These are phyloP conservation scores for Leptographium galeiforme DNA, from an alignment of 2,329 filamentous ascomycete genomes.

Conservation along the genomic window DNA sequence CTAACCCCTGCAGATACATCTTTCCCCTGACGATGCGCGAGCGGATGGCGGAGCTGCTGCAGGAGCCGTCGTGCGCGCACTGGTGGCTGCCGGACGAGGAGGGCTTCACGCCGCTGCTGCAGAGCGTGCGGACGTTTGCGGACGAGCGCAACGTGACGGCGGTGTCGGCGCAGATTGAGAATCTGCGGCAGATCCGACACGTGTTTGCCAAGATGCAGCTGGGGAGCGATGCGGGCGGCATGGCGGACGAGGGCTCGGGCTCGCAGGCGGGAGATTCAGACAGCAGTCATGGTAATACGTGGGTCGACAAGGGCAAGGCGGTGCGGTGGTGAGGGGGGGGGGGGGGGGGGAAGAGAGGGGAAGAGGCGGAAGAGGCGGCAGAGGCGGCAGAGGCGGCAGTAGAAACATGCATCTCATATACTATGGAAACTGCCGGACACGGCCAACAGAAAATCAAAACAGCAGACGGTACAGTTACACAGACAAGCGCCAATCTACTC, in stretches of 20 bases:
- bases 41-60: constrained; percentile 65
- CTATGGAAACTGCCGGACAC: too few relatives aligned
- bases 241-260: neutral
- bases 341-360: neutral
- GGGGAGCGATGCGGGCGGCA: constrained; percentile 1
- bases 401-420: neutral
- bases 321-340: neutral
- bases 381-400: neutral
- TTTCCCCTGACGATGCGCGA: constrained; percentile 61
- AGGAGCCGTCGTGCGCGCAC: constrained; percentile 52
- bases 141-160: constrained; percentile 57
- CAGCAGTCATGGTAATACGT: neutral
- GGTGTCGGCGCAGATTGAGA: constrained; percentile 44
- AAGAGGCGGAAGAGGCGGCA: neutral
- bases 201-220: constrained; percentile 55
- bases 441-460: too few relatives aligned
- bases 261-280: neutral
- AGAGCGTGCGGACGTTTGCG: constrained; percentile 66
- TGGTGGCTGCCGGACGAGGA: constrained; percentile 90
- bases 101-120: constrained; percentile 59
- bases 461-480: too few relatives aligned
- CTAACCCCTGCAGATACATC: constrained; percentile 53
- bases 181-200: constrained; percentile 60
- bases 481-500: neutral
- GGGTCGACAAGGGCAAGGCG: neutral